phyloP scores from a whole-genome alignment of 768 basidiomycete genomes.

The Dentipellis sp. region DNA sequence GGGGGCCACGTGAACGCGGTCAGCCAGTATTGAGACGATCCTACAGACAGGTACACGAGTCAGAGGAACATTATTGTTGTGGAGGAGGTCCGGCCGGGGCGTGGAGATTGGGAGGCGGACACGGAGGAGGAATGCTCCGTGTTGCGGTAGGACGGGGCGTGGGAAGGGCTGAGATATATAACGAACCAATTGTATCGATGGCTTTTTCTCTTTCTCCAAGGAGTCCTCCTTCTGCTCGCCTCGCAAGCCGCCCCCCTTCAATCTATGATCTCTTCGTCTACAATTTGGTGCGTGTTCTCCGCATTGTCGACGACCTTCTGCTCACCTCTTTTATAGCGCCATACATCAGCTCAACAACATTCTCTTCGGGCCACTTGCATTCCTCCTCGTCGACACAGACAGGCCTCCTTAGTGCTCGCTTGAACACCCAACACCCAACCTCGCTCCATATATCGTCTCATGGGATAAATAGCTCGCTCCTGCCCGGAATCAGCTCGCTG shows the following conservation, averaged over 20 bases:
- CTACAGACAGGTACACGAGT: no score
- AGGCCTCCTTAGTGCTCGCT: conserved; percentile 59
- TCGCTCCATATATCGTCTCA: conserved; percentile 14
- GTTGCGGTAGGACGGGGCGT: neutral
- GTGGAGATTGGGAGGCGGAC: neutral
- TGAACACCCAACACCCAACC: conserved; percentile 2
- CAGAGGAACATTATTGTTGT: no score
- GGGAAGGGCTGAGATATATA: neutral
- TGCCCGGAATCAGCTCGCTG: conserved; percentile 32
- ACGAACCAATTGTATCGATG: neutral
- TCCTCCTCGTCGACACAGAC: conserved; percentile 56
- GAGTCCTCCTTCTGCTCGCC: neutral
- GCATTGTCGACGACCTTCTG: neutral
- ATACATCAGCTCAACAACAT: conserved; percentile 34
- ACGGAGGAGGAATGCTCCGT: no score
- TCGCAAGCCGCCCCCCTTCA: conserved; percentile 1
- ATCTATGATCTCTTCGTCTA: conserved; percentile 17
- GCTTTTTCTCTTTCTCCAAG: neutral
- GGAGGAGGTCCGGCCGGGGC: neutral
- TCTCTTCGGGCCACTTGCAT: conserved; percentile 54
- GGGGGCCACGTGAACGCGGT: no score
- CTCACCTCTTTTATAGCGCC: conserved; percentile 15
- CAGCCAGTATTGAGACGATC: no score
- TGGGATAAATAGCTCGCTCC: conserved; percentile 33
- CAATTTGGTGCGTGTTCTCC: conserved; percentile 9